These are phyloP conservation scores for Colletotrichum viniferum DNA, from an alignment of 2,329 filamentous ascomycete species.

Conservation along the genomic window DNA sequence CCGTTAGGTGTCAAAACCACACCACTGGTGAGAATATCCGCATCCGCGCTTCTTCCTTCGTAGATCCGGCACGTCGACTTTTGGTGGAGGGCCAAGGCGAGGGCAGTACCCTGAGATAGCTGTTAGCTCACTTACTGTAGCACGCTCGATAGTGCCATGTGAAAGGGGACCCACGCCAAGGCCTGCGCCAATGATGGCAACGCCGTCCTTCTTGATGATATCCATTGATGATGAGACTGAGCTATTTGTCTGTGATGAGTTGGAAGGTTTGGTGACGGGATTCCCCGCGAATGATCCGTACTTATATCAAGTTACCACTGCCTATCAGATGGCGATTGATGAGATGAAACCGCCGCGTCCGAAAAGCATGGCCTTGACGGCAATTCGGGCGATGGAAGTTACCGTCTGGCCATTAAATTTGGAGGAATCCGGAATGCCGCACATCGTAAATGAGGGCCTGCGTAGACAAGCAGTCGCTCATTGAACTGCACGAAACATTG, in stretches of 20 bases:
- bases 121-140: background rate
- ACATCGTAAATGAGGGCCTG: too few relatives aligned
- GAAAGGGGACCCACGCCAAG: background rate
- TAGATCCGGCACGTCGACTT: background rate
- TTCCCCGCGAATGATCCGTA: background rate
- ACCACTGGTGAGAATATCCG: background rate
- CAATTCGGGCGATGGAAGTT: background rate
- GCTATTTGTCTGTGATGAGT: background rate
- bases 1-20: background rate
- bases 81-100: background rate
- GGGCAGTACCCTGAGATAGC: background rate
- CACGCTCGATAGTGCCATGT: background rate
- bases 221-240: background rate
- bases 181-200: background rate
- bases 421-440: too few relatives aligned
- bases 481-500: background rate
- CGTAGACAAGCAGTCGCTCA: background rate
- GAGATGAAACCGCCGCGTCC: background rate
- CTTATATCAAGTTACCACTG: background rate
- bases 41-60: background rate
- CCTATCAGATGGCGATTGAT: background rate
- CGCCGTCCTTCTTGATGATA: background rate
- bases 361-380: background rate
- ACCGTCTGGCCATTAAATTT: background rate
- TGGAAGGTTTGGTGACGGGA: background rate